A percentile compares a stretch with the other conserved stretches of the same genome.
These are phyloP conservation scores for Suhomyces bolitotheri DNA, from an alignment of 1,139 yeast species.

Conservation along the genomic window DNA sequence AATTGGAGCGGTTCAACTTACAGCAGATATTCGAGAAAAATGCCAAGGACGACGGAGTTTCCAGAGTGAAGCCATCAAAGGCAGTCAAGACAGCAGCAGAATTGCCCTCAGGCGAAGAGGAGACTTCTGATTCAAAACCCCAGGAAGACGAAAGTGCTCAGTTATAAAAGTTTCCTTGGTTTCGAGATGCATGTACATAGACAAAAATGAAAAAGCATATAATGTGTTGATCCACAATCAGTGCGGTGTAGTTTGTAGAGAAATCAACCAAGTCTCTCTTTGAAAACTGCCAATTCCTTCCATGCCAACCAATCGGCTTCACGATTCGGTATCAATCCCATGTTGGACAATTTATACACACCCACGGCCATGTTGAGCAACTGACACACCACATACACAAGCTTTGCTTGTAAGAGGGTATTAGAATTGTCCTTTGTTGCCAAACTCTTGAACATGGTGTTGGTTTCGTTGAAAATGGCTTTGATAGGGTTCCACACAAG, in stretches of 20 bases:
- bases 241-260: no score
- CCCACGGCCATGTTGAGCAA: constrained; percentile 71
- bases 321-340: constrained; percentile 90
- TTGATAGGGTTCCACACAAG: constrained; percentile 75
- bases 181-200: background rate
- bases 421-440: constrained; percentile 36
- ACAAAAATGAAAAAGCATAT: no score
- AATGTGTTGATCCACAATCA: no score
- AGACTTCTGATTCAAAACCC: no score
- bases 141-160: no score
- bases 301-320: constrained; percentile 91
- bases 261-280: constrained; percentile 19
- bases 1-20: constrained; percentile 55
- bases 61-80: constrained; percentile 14
- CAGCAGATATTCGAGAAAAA: constrained; percentile 62
- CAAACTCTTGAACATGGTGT: constrained; percentile 41
- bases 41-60: constrained; percentile 19
- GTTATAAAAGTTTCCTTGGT: no score
- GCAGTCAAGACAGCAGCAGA: no score
- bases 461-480: constrained; percentile 62
- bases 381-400: constrained; percentile 56
- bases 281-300: constrained; percentile 51
- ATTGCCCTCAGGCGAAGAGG: no score
- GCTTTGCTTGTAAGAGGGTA: constrained; percentile 44
- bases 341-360: constrained; percentile 75